Evolutionary conservation across 345 rosid species (phyloP).

Genomic region (Eucalyptus melliodora): DNA sequence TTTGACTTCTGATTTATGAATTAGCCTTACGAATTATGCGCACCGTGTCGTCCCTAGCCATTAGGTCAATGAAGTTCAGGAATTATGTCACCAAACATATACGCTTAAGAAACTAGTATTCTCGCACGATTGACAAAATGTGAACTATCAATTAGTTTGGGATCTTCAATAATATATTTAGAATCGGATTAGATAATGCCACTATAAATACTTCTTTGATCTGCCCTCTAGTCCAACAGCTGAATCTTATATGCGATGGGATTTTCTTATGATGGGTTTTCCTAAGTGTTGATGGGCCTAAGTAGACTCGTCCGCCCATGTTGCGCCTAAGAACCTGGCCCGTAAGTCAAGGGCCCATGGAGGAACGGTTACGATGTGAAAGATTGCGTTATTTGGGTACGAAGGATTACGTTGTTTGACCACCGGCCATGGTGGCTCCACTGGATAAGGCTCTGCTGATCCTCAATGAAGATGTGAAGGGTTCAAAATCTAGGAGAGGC

Average conservation of each 20-base stretch:
- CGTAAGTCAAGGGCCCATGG: too few relatives aligned
- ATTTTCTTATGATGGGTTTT: background rate
- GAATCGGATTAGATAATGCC: background rate
- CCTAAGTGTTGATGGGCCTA: too few relatives aligned
- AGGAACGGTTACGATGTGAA: too few relatives aligned
- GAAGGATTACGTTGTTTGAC: too few relatives aligned
- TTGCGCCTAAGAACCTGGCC: too few relatives aligned
- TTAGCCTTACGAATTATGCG: background rate
- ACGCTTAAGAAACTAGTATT: background rate
- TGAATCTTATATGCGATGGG: background rate
- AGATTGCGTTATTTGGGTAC: too few relatives aligned
- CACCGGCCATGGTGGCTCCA: too few relatives aligned
- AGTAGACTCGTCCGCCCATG: too few relatives aligned
- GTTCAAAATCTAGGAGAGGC: too few relatives aligned
- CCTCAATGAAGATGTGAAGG: too few relatives aligned
- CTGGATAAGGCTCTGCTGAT: too few relatives aligned
- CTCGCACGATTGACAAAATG: background rate
- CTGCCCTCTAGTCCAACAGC: background rate
- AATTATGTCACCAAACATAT: background rate
- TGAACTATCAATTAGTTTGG: background rate
- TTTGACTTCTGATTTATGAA: background rate
- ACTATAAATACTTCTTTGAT: background rate
- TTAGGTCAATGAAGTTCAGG: background rate
- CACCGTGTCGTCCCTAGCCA: background rate
- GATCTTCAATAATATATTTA: background rate